Base-by-base conservation (phyloP, 2,329 filamentous ascomycete species). In the Dactylellina drechsleri region DNA sequence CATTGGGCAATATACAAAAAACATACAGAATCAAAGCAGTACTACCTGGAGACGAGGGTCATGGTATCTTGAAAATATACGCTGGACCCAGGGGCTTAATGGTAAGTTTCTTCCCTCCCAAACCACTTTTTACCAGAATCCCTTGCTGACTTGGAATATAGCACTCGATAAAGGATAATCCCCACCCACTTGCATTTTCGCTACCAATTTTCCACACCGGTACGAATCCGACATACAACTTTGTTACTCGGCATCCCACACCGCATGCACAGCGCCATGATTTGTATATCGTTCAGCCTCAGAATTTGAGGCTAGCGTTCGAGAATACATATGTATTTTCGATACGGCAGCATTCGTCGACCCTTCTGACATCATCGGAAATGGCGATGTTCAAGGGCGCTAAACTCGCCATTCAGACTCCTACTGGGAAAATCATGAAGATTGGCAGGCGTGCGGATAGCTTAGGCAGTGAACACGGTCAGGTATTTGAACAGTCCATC, bases 321-420 rank as follows among this genome's bases (percentile, higher is more conserved):
- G 97, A 98, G 84, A 98, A 99, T 81, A 99, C 95, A 0, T 99
- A 97, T 80, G 94, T 99, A 28, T 99, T 99, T 82, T 91, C 91
- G 62, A 91, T 99, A 75, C 91, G 95, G 53, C 95, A 99, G 80
- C 93, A 99, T 81, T 92, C 93, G 0, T 90, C 92, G 0, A 87
- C 86, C 0, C 82, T 86, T 0, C 79, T 82, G 28, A 80, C 81
- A 28, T 82, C 80, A 65, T 79, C 80, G 16, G 77, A 82, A 73
- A 62, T 75, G 62, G 58, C 64, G 13, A 70, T 53, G 41, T 62
- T 50, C 80, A 99, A 99, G 82, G 94, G 95, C 1, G 95, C 95
- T 4, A 99, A 99, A 82, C 83, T 99, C 64, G 95, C 95, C 0
- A 94, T 99, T 66, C 95, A 99, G 83, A 92, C 91, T 4, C 95